phyloP scores from a whole-genome alignment of 1,139 yeast species.

The Hyphopichia khmerensis region DNA sequence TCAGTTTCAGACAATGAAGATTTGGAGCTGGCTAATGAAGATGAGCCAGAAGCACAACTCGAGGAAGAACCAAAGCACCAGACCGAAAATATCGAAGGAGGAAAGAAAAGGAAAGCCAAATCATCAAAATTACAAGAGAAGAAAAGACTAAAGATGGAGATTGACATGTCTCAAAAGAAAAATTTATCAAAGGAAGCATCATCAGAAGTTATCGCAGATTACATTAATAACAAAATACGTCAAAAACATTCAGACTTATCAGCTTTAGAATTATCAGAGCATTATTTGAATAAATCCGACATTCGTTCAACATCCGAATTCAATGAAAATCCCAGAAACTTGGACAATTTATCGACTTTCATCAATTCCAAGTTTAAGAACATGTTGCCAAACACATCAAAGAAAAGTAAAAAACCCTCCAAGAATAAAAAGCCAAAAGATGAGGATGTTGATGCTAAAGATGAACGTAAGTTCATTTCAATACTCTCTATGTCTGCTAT shows the following conservation, averaged over 20 bases:
- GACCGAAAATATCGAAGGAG: slow-evolving; percentile 9
- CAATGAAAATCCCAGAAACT: slow-evolving; percentile 36
- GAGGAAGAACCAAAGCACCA: slow-evolving; percentile 6
- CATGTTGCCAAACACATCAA: slow-evolving; percentile 34
- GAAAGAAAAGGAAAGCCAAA: slow-evolving; percentile 30
- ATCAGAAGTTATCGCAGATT: slow-evolving; percentile 60
- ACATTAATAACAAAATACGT: slow-evolving; percentile 51
- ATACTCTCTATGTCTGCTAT: slow-evolving; percentile 67
- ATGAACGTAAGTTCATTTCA: slow-evolving; percentile 49
- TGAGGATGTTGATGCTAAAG: slow-evolving; percentile 11
- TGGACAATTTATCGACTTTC: slow-evolving; percentile 48
- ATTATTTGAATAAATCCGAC: slow-evolving; percentile 47
- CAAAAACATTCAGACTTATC: slow-evolving; percentile 56
- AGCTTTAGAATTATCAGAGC: slow-evolving; percentile 60
- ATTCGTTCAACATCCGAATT: slow-evolving; percentile 55
- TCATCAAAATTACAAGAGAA: slow-evolving; percentile 44
- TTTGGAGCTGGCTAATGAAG: slow-evolving; percentile 10
- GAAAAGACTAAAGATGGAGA: slow-evolving; percentile 60
- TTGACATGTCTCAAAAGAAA: slow-evolving; percentile 52
- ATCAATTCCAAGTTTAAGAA: slow-evolving; percentile 42
- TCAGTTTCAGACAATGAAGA: slow-evolving; percentile 15
- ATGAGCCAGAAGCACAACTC: slow-evolving; percentile 3
- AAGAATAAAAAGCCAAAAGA: slow-evolving; percentile 14
- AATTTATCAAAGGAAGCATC: slow-evolving; percentile 46
- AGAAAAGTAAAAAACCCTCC: slow-evolving; percentile 25